Conservation (phyloP, 345 rosid genomes). For the Trapa bicornis region DNA sequence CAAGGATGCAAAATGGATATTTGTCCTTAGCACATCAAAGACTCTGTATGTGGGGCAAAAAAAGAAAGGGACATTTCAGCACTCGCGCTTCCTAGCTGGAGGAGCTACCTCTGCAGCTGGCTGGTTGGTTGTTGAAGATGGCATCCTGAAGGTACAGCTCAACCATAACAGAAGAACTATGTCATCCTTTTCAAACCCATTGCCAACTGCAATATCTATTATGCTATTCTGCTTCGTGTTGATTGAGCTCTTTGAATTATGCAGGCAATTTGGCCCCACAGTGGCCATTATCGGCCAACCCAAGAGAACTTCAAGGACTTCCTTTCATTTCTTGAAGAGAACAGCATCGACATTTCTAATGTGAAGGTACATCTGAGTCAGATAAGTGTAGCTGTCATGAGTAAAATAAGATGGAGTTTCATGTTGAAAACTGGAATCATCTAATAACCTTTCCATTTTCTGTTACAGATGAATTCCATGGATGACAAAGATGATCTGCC, state of each 20-base stretch:
- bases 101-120: slow-evolving; percentile 86
- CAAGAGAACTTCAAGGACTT: slow-evolving; percentile 71
- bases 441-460: neutral
- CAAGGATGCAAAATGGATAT: slow-evolving; percentile 69
- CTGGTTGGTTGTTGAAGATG: slow-evolving; percentile 48
- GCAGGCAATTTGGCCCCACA: slow-evolving; percentile 97
- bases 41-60: slow-evolving; percentile 62
- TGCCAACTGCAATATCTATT: neutral
- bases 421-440: neutral
- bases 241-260: slow-evolving; percentile 9
- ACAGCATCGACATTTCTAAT: slow-evolving; percentile 60
- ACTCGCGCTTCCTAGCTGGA: slow-evolving; percentile 91
- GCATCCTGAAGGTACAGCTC: slow-evolving; percentile 44
- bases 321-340: slow-evolving; percentile 51
- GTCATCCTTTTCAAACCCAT: neutral
- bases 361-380: slow-evolving; percentile 40
- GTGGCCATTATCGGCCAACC: slow-evolving; percentile 94
- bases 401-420: slow-evolving; percentile 5
- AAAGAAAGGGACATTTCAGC: slow-evolving; percentile 75
- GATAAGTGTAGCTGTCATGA: neutral
- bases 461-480: slow-evolving; percentile 52
- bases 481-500: slow-evolving; percentile 42
- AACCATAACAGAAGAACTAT: neutral
- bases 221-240: neutral
- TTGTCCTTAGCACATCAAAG: slow-evolving; percentile 75